A percentile compares a stretch with the other conserved stretches of the same genome.
These are phyloP conservation scores for Globisporangium yorkense DNA, from an alignment of 352 stramenopile genomes.

Conservation along the genomic window DNA sequence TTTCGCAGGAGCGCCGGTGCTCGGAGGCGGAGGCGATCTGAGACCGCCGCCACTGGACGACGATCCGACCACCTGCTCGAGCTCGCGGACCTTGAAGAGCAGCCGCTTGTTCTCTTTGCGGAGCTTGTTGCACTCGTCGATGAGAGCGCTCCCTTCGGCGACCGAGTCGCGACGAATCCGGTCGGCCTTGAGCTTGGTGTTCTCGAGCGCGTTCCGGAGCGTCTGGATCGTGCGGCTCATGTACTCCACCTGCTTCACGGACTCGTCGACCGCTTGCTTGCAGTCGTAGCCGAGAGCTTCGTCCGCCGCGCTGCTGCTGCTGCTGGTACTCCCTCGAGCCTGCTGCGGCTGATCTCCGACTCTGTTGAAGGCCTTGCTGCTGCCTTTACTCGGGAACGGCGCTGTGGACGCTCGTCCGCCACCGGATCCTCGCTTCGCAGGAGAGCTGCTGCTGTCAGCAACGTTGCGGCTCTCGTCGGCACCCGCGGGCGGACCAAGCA, in stretches of 20 bases:
- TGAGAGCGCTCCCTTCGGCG: slow-evolving; percentile 69
- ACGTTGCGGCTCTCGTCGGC: neutral
- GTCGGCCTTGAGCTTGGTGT: slow-evolving; percentile 61
- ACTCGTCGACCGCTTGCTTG: slow-evolving; percentile 71
- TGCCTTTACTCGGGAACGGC: slow-evolving; percentile 9
- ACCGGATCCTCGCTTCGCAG: neutral
- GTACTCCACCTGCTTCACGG: slow-evolving; percentile 74
- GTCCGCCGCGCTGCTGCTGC: slow-evolving; percentile 17
- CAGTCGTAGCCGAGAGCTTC: slow-evolving; percentile 64
- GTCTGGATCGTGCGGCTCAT: slow-evolving; percentile 76
- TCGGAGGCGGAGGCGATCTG: slow-evolving; percentile 3
- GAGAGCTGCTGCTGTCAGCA: neutral
- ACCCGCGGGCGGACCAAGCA: slow-evolving; percentile 4
- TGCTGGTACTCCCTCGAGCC: neutral
- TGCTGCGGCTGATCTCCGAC: neutral
- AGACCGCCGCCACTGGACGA: slow-evolving; percentile 3
- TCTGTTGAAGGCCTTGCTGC: no score
- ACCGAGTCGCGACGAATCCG: slow-evolving; percentile 66
- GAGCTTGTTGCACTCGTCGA: slow-evolving; percentile 76
- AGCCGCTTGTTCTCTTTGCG: slow-evolving; percentile 70
- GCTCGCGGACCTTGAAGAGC: slow-evolving; percentile 56
- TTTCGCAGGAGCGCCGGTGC: neutral
- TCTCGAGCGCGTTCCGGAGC: slow-evolving; percentile 50
- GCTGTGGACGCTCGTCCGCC: slow-evolving; percentile 5
- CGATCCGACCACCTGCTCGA: slow-evolving; percentile 35